Evolutionary conservation across 2,329 filamentous ascomycete genomes (phyloP).

Genomic region (Aphanocladium album): DNA sequence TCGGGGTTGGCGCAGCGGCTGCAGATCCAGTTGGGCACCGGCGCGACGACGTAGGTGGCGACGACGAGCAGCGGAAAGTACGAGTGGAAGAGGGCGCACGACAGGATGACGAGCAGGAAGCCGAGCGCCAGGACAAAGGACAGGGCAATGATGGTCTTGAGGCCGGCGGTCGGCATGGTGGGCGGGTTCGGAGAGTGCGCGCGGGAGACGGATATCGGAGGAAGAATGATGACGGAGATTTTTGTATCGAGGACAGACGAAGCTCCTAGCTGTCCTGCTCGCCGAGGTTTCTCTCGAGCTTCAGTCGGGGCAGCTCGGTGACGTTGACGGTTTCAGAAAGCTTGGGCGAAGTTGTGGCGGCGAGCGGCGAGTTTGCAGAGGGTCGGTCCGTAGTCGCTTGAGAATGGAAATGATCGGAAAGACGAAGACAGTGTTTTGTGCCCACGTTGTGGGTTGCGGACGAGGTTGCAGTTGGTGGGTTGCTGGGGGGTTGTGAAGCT

Average conservation of each 20-base stretch:
- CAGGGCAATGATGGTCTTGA: conserved; percentile 98
- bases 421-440: background rate
- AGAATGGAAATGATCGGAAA: background rate
- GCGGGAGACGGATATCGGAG: background rate
- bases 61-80: conserved; percentile 96
- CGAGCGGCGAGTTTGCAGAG: too few species aligned
- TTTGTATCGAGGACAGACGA: background rate
- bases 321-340: background rate
- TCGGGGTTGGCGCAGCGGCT: conserved; percentile 82
- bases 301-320: background rate
- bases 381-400: background rate
- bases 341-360: background rate
- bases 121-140: conserved; percentile 98
- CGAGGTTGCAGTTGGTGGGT: too few species aligned
- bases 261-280: background rate
- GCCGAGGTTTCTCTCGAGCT: background rate
- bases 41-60: conserved; percentile 88
- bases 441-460: background rate
- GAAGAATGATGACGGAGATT: background rate
- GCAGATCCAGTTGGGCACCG: conserved; percentile 95
- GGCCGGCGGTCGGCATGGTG: conserved; percentile 71
- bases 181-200: conserved; percentile 17
- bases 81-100: conserved; percentile 88
- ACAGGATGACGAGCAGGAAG: conserved; percentile 98
- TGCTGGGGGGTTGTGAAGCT: background rate